Percentiles rank a stretch among this genome's conserved stretches.
phyloP scores from a whole-genome alignment of 2,329 filamentous ascomycete genomes.

The Teratosphaeria viscida region DNA sequence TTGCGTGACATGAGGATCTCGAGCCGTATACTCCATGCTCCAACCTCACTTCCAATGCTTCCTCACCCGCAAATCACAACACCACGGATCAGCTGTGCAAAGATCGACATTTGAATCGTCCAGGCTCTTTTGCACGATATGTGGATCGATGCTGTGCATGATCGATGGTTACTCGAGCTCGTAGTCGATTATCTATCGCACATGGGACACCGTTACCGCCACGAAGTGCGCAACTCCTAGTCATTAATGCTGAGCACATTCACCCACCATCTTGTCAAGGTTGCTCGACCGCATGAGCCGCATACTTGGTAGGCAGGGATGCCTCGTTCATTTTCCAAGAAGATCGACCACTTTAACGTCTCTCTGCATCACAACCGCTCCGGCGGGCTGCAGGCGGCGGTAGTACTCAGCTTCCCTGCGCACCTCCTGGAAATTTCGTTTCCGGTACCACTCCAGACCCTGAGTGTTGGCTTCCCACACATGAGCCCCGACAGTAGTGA shows the following conservation, averaged over 20 bases:
- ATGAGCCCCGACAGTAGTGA: conserved; percentile 47
- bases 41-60: neutral
- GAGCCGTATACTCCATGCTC: neutral
- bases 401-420: conserved; percentile 48
- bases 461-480: conserved; percentile 55
- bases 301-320: neutral
- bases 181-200: no score
- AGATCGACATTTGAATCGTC: no score
- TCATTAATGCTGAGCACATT: no score
- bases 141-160: no score
- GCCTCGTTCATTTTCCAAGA: neutral
- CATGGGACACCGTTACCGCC: no score
- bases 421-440: conserved; percentile 45
- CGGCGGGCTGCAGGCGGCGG: conserved; percentile 45
- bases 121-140: no score
- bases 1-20: neutral
- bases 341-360: conserved; percentile 26
- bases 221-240: no score
- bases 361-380: conserved; percentile 40
- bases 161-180: no score
- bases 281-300: neutral
- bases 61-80: no score
- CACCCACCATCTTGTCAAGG: neutral
- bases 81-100: no score
- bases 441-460: conserved; percentile 49